Conservation (phyloP, 805 yeast genomes). For the Yueomyces sinensis region DNA sequence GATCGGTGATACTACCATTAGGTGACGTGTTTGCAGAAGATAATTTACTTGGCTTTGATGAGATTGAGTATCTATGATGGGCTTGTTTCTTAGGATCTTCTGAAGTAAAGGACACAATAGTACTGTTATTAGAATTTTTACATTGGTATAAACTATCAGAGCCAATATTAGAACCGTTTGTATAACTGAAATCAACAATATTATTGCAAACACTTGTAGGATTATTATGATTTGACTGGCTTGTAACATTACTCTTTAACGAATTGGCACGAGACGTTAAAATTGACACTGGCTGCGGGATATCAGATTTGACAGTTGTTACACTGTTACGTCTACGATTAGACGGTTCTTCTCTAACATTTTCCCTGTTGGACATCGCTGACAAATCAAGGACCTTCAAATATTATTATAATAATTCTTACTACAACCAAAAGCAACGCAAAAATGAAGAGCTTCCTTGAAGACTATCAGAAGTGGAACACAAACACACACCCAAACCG, state of each 20-base stretch:
- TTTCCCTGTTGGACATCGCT: too few relatives aligned
- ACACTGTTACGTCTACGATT: not conserved
- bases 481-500: too few relatives aligned
- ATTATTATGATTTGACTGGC: not conserved
- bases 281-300: constrained; percentile 8
- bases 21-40: constrained; percentile 8
- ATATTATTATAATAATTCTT: too few relatives aligned
- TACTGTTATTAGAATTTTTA: not conserved
- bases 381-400: too few relatives aligned
- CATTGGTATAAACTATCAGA: not conserved
- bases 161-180: not conserved
- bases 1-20: constrained; percentile 2
- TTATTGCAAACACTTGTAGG: not conserved
- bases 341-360: too few relatives aligned
- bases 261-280: constrained; percentile 5
- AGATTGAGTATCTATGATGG: constrained; percentile 43
- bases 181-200: not conserved
- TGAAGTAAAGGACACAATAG: constrained; percentile 2
- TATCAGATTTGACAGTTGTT: not conserved
- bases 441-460: too few relatives aligned
- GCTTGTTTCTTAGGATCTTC: constrained; percentile 21
- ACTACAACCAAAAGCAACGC: too few relatives aligned
- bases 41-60: constrained; percentile 30
- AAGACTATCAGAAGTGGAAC: too few relatives aligned
- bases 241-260: not conserved